Base-by-base conservation (phyloP, 1,139 yeast genomes). In the Wickerhamomyces sp. region DNA sequence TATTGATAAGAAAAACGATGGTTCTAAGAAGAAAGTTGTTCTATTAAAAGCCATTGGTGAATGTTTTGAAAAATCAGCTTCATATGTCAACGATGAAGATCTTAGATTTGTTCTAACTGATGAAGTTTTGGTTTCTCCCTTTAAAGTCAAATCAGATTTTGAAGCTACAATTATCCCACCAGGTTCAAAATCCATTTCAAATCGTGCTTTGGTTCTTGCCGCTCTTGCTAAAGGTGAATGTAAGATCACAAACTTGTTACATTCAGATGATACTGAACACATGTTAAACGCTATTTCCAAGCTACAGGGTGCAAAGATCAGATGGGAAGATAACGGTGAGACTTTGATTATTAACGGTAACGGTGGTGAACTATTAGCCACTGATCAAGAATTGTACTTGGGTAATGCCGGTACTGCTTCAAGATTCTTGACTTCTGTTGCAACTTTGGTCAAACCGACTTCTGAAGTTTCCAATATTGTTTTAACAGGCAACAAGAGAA, bases 391-490 rank as follows among this genome's bases (percentile, higher is more conserved):
- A 45, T 68, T 93, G 37, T 91, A 87, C 59, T 72, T 91, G 42
- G 98, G 98, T 39, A 91, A 91, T 57, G 98, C 99, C 1, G 99
- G 99, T 48, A 91, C 99, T 30, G 97, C 98, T 6, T 86, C 96
- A 8, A 75, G 99, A 52, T 93, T 91, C 59, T 71, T 91, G 52
- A 86, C 97, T 4, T 77, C 96, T 2, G 89, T 91, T 24, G 96
- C 95, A 12, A 74, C 96, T 16, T 67, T 91, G 38, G 95, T 86
- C 6, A 64, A 70, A 36, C 57, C 77, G 3, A 58, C 64, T n/a
- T 54, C 57, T 9, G 55, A 61, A 5, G 54, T 63, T 16, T 62
- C 66, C 29, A 58, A 66, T 39, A 78, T 88, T 26, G 62, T 78
- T 11, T 70, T 93, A 46, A 91, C 97, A 5, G 99, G 99, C 51